These are phyloP conservation scores for Phytophthora fragariaefolia DNA, from an alignment of 352 stramenopile species.

Conservation along the genomic window DNA sequence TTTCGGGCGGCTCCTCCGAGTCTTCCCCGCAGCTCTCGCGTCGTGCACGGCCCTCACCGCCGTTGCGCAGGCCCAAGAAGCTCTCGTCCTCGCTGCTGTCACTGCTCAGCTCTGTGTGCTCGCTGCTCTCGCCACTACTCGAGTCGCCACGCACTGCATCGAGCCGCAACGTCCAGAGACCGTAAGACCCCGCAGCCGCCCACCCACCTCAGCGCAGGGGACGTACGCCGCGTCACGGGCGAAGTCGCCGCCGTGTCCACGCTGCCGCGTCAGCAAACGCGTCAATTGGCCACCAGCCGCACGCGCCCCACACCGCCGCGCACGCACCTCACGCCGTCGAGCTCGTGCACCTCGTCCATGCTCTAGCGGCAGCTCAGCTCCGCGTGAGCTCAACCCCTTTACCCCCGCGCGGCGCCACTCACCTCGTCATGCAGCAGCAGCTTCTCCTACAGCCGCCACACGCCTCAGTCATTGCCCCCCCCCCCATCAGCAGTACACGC, in stretches of 20 bases:
- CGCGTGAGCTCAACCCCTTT: no score
- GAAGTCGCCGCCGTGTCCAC: constrained; percentile 61
- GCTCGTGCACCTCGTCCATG: constrained; percentile 80
- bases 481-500: not conserved
- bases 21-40: constrained; percentile 30
- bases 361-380: constrained; percentile 44
- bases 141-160: constrained; percentile 12
- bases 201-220: not conserved
- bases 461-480: not conserved
- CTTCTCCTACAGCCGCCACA: constrained; percentile 39
- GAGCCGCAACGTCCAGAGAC: not conserved
- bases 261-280: constrained; percentile 25
- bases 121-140: constrained; percentile 19
- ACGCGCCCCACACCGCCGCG: not conserved
- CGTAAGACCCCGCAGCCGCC: not conserved
- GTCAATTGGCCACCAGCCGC: not conserved
- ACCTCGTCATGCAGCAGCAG: constrained; percentile 61
- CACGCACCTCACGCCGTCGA: constrained; percentile 62
- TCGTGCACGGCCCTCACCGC: not conserved
- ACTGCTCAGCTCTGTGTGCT: constrained; percentile 12
- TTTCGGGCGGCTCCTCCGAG: constrained; percentile 69
- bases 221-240: constrained; percentile 37
- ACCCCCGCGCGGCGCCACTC: not conserved
- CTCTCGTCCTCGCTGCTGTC: constrained; percentile 23
- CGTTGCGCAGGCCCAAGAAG: constrained; percentile 13